Percentiles rank a stretch among this genome's conserved stretches.
phyloP scores from a whole-genome alignment of 2,329 filamentous ascomycete species.

The Talaromyces sp. region DNA sequence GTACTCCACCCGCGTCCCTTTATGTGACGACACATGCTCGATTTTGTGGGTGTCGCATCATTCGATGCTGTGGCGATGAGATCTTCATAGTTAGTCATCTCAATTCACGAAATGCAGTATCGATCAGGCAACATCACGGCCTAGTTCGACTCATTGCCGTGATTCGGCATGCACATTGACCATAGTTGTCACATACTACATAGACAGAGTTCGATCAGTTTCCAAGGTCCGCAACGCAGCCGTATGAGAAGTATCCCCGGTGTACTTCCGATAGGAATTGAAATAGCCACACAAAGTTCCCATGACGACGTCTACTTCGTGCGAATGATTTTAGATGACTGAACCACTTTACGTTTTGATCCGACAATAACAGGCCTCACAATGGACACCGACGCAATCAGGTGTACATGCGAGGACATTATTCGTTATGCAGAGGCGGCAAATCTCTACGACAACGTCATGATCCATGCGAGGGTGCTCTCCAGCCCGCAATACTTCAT shows the following conservation, averaged over 20 bases:
- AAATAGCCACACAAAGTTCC: not conserved
- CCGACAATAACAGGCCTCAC: not conserved
- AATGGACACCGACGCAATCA: not conserved
- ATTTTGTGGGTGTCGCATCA: not conserved
- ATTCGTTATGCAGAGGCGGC: not conserved
- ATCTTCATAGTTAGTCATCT: not conserved
- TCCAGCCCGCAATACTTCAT: not conserved
- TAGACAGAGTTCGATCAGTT: not conserved
- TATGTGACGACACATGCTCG: not conserved
- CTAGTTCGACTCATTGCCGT: not conserved
- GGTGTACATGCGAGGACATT: not conserved
- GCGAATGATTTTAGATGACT: not conserved
- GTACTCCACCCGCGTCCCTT: not conserved
- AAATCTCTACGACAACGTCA: not conserved
- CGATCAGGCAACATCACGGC: not conserved
- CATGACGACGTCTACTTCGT: not conserved
- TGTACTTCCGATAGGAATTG: not conserved
- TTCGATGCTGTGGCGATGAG: not conserved
- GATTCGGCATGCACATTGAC: not conserved
- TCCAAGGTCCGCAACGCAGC: not conserved
- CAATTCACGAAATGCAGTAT: not conserved
- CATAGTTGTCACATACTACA: not conserved
- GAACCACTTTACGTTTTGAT: not conserved
- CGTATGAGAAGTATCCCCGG: not conserved
- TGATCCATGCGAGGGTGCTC: conserved; percentile 4